phyloP scores from a whole-genome alignment of 371 early-diverging fungal genomes.

The Mucor mucedo region DNA sequence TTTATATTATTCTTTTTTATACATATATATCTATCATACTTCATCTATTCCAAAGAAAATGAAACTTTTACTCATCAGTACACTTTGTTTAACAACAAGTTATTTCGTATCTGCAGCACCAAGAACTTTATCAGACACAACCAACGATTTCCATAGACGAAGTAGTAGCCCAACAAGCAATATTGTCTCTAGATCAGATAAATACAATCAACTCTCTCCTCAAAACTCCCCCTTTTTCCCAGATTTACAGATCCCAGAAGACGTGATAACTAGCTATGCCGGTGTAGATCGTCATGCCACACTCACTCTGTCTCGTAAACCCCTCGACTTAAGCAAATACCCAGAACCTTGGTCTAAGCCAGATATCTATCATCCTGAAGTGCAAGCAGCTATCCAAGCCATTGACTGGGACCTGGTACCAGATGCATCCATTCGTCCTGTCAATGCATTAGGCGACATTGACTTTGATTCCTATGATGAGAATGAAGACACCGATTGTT shows the following conservation, averaged over 20 bases:
- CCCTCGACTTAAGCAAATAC: constrained; percentile 22
- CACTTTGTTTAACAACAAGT: neutral
- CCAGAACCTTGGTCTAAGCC: constrained; percentile 46
- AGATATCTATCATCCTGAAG: constrained; percentile 35
- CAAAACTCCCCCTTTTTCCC: neutral
- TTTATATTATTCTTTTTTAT: neutral
- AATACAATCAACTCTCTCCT: neutral
- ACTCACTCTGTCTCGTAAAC: constrained; percentile 8
- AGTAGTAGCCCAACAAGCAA: neutral
- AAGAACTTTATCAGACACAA: neutral
- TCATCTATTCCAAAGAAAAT: neutral
- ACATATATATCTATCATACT: neutral
- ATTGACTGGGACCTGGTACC: constrained; percentile 52
- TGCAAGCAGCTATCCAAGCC: constrained; percentile 37
- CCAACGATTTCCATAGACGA: neutral
- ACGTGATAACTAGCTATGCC: neutral
- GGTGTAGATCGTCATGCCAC: constrained; percentile 1
- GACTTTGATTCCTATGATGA: neutral
- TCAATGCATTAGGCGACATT: constrained; percentile 8
- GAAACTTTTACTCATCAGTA: neutral
- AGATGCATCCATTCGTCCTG: constrained; percentile 26
- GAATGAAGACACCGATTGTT: constrained; percentile 36
- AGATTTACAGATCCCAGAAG: neutral
- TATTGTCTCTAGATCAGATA: neutral
- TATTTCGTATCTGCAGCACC: constrained; percentile 17